Conservation (phyloP, 139 green algal species). For the Trebouxia sp. region DNA sequence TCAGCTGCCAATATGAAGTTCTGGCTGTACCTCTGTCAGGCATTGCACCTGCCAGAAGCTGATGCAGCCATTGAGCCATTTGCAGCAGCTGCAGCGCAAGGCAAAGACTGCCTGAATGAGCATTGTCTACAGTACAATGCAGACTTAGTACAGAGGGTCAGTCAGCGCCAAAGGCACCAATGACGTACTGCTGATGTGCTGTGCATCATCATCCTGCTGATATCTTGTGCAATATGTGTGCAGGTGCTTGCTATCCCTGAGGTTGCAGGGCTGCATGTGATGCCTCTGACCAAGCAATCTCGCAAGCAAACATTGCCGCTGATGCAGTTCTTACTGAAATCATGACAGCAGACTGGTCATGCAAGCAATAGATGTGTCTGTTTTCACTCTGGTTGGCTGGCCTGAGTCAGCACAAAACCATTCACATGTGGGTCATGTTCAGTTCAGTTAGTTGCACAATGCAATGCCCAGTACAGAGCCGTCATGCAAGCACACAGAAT, state of each 20-base stretch:
- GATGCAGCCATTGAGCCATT: slow-evolving; percentile 36
- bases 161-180: no score
- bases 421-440: no score
- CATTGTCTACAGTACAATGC: slow-evolving; percentile 38
- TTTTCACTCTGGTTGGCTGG: no score
- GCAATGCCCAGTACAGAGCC: no score
- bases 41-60: slow-evolving; percentile 29
- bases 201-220: no score
- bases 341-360: no score
- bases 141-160: slow-evolving; percentile 49
- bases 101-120: not conserved
- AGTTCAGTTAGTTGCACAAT: no score
- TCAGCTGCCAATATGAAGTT: slow-evolving; percentile 64
- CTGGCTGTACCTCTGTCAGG: slow-evolving; percentile 63
- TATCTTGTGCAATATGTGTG: not conserved
- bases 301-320: slow-evolving; percentile 39
- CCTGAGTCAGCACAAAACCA: no score
- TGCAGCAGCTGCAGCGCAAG: not conserved
- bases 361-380: no score
- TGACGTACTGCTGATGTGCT: no score
- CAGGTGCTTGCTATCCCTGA: slow-evolving; percentile 52
- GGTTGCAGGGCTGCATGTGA: slow-evolving; percentile 68
- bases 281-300: slow-evolving; percentile 63
- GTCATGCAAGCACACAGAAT: no score
- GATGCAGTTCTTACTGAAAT: not conserved